Evolutionary conservation across 352 stramenopile species (phyloP).

Genomic region (Phytophthora chlamydospora): DNA sequence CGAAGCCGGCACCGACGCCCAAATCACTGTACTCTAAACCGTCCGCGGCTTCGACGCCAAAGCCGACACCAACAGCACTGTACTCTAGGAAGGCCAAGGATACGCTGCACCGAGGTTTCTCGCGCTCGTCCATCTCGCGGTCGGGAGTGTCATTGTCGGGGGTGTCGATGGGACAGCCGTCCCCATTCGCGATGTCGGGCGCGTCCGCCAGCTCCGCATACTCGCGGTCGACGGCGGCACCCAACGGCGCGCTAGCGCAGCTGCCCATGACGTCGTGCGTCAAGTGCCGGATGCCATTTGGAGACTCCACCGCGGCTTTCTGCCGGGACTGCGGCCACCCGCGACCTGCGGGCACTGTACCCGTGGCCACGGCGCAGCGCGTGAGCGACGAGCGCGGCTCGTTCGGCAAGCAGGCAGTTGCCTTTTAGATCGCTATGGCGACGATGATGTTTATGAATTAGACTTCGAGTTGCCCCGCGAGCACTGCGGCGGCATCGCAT

Average conservation of each 20-base stretch:
- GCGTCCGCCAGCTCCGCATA: slow-evolving; percentile 17
- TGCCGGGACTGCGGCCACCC: slow-evolving; percentile 80
- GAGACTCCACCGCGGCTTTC: slow-evolving; percentile 56
- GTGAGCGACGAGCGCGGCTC: slow-evolving; percentile 21
- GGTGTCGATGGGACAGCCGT: slow-evolving; percentile 24
- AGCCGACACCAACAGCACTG: slow-evolving; percentile 32
- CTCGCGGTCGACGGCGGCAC: slow-evolving; percentile 12
- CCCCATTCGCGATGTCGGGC: slow-evolving; percentile 32
- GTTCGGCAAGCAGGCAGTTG: slow-evolving; percentile 29
- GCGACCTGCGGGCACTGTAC: slow-evolving; percentile 30
- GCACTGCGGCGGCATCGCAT: not conserved
- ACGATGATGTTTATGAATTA: slow-evolving; percentile 8
- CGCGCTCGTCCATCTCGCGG: slow-evolving; percentile 27
- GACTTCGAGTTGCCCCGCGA: not conserved
- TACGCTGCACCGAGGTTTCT: slow-evolving; percentile 21
- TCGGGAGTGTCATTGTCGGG: slow-evolving; percentile 28
- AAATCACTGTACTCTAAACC: slow-evolving; percentile 34
- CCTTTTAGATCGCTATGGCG: slow-evolving; percentile 21
- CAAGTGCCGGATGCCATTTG: slow-evolving; percentile 63
- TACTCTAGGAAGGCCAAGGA: slow-evolving; percentile 37
- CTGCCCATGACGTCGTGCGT: slow-evolving; percentile 40
- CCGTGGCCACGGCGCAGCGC: slow-evolving; percentile 15
- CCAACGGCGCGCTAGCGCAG: slow-evolving; percentile 8
- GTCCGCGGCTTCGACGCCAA: slow-evolving; percentile 20
- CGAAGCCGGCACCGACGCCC: slow-evolving; percentile 17